Evolutionary conservation across 345 rosid genomes (phyloP).

Genomic region (Viola odorata): DNA sequence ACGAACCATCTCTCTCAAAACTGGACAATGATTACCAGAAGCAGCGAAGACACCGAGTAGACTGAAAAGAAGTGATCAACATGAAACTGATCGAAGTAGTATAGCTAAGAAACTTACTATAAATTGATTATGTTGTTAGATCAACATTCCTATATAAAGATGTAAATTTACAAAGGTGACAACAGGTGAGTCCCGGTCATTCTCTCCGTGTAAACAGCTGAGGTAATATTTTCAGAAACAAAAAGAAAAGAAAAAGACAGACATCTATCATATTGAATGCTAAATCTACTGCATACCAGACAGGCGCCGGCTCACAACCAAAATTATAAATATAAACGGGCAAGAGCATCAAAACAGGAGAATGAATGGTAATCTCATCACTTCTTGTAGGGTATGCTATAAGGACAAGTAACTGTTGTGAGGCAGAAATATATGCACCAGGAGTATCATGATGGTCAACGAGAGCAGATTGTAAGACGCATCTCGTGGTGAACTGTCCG

Average conservation of each 20-base stretch:
- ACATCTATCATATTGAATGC: too few species aligned
- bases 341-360: constrained; percentile 9
- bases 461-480: constrained; percentile 11
- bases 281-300: constrained; percentile 7
- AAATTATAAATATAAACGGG: constrained; percentile 22
- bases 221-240: background rate
- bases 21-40: too few species aligned
- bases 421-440: constrained; percentile 23
- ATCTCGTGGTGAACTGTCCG: constrained; percentile 24
- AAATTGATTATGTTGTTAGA: constrained; percentile 11
- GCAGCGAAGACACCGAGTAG: too few species aligned
- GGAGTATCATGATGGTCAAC: constrained; percentile 18
- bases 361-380: background rate
- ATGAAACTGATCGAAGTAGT: too few species aligned
- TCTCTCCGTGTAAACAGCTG: constrained; percentile 9
- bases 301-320: background rate
- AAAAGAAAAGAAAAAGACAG: background rate
- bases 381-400: constrained; percentile 28
- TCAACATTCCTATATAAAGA: constrained; percentile 7
- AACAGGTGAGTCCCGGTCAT: constrained; percentile 1
- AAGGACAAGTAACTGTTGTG: constrained; percentile 24
- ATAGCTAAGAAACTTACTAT: background rate
- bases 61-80: too few species aligned
- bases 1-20: too few species aligned
- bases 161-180: constrained; percentile 28